phyloP scores from a whole-genome alignment of 192 early-diverging fungal genomes.

The Coemansia asiatica region DNA sequence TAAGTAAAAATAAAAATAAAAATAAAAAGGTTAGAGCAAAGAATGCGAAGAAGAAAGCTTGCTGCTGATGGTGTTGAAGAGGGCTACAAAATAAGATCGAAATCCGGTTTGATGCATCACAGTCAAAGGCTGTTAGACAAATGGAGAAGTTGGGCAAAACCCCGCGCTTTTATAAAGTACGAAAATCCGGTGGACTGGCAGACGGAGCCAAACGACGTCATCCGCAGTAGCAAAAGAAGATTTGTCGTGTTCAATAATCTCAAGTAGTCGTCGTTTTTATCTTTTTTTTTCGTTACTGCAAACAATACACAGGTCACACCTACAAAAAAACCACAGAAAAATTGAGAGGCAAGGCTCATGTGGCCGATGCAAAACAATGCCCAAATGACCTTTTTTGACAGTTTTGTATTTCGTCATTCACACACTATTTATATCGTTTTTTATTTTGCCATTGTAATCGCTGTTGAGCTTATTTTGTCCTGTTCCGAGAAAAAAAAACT shows the following conservation, averaged over 20 bases:
- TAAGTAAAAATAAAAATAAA: neutral
- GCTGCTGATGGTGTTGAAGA: slow-evolving; percentile 2
- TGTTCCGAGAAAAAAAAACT: neutral
- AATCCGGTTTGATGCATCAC: neutral
- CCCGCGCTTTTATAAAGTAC: neutral
- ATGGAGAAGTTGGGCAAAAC: neutral
- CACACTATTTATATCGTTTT: too few relatives aligned
- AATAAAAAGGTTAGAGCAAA: neutral
- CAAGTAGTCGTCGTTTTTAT: too few relatives aligned
- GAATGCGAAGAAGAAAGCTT: neutral
- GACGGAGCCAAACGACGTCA: neutral
- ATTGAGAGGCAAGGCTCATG: neutral
- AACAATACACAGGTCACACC: neutral
- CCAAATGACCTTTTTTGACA: neutral
- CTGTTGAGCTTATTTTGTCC: too few relatives aligned
- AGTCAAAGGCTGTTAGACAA: neutral
- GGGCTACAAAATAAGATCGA: neutral
- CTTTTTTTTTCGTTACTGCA: too few relatives aligned
- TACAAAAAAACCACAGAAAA: neutral
- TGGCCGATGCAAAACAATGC: neutral
- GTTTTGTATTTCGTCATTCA: slow-evolving; percentile 4
- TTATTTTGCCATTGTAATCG: too few relatives aligned
- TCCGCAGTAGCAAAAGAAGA: neutral
- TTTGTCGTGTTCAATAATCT: neutral
- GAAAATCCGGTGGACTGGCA: neutral